Evolutionary conservation across 2,329 filamentous ascomycete genomes (phyloP).

Genomic region (Ceratocystis cubensis): DNA sequence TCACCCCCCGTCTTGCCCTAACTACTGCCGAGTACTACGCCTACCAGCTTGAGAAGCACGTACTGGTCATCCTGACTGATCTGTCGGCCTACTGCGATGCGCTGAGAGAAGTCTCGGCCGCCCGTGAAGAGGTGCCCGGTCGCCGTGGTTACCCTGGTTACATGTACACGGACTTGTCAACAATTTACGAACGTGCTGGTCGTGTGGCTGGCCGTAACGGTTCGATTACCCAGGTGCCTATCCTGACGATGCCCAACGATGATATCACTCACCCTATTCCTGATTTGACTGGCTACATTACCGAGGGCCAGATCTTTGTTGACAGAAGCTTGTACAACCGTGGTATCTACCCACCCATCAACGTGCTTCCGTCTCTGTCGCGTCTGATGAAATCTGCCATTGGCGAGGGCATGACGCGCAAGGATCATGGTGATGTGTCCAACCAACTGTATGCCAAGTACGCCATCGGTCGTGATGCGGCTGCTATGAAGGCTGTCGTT

Average conservation of each 20-base stretch:
- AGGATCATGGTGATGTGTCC: constrained; percentile 95
- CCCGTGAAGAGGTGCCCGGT: constrained; percentile 95
- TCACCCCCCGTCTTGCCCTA: constrained; percentile 92
- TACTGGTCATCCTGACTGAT: constrained; percentile 96
- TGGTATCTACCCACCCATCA: constrained; percentile 97
- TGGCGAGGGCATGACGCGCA: constrained; percentile 89
- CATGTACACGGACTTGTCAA: constrained; percentile 99
- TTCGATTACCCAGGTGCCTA: constrained; percentile 97
- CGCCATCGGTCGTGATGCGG: constrained; percentile 94
- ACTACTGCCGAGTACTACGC: constrained; percentile 99
- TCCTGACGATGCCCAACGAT: constrained; percentile 98
- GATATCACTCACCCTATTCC: constrained; percentile 99
- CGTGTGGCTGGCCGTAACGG: constrained; percentile 95
- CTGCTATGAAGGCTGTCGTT: constrained; percentile 98
- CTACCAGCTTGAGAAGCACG: constrained; percentile 99
- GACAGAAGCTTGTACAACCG: constrained; percentile 91
- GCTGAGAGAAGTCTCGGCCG: constrained; percentile 94
- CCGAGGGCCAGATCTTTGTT: constrained; percentile 95
- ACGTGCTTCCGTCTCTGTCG: constrained; percentile 91
- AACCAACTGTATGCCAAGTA: constrained; percentile 99
- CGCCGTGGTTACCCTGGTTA: constrained; percentile 99
- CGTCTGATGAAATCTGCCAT: constrained; percentile 99
- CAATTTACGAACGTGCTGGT: constrained; percentile 97
- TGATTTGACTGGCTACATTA: constrained; percentile 97
- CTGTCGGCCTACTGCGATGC: constrained; percentile 97